phyloP scores from a whole-genome alignment of 345 rosid species.

The Euphorbia pulcherrima region DNA sequence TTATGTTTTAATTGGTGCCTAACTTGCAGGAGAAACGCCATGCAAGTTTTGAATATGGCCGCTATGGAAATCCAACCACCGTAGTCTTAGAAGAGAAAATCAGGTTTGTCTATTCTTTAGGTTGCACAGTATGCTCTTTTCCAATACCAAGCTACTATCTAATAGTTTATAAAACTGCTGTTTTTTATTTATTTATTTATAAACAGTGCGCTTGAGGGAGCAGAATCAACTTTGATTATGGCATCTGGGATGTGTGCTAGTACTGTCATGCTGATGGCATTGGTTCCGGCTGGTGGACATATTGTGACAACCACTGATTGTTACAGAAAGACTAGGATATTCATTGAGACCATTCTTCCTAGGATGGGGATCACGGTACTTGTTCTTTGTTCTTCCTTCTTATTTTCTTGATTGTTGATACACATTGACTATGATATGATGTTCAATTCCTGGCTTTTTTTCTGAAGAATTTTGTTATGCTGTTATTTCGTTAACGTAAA shows the following conservation, averaged over 20 bases:
- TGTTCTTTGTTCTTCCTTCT: no score
- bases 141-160: constrained; percentile 2
- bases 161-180: constrained; percentile 7
- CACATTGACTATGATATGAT: no score
- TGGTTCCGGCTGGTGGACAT: constrained; percentile 98
- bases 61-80: constrained; percentile 97
- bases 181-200: neutral
- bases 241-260: constrained; percentile 99
- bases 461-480: neutral
- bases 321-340: constrained; percentile 88
- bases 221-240: constrained; percentile 88
- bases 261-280: constrained; percentile 78
- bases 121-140: neutral
- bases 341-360: constrained; percentile 89
- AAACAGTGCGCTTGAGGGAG: constrained; percentile 88
- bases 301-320: constrained; percentile 92
- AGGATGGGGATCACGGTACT: constrained; percentile 87
- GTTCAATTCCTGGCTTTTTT: neutral
- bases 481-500: no score
- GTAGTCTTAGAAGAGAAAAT: constrained; percentile 75
- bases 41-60: constrained; percentile 87
- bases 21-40: constrained; percentile 69
- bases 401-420: no score
- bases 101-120: constrained; percentile 43
- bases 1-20: neutral